Evolutionary conservation across 331 rosid genomes (phyloP), one percentile per base, ranked within the genome.

Genomic region (Pyracantha coccinea): DNA sequence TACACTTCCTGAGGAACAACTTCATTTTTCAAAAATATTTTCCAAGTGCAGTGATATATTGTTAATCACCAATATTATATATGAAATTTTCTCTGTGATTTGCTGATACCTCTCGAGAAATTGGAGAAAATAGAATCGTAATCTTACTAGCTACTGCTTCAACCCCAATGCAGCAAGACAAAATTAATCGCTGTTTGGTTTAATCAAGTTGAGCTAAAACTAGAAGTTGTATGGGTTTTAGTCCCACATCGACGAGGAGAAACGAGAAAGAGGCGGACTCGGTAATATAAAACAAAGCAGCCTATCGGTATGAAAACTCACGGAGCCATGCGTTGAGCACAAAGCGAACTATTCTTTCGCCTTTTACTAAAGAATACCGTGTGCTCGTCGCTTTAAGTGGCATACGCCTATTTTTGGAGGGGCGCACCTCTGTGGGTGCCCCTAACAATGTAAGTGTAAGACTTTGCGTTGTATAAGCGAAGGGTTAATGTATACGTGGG

Each of bases 241-340:
- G 20, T 16, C 55, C 55, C 55, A 50, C 55, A 50, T 50, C 20
- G 55, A 50, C 20, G 9, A 17, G 10, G 20, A 38, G 21, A 3
- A 50, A 1, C 20, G 8, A 50, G 21, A 17, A 50, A 2, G 55
- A 17, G 20, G n/a, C 0, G 20, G 20, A 50, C 20, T 16, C 4
- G 1, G 55, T 50, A 16, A 0, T 16, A 16, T 50, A 50, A 6
- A 50, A 50, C 2, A 50, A 50, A 50, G 55, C 20, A 6, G 10
- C 55, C 0, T 14, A 1, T 4, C 0, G 0, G 2, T 0, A 0
- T 2, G 0, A 2, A 0, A 33, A 33, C 0, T 33, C 1, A 33
- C 11, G 41, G 41, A 41, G 47, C 15, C 15, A 41, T 11, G 47
- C 5, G 47, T 41, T 11, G 15, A 38, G 45, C 14, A 38, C 45